A percentile compares a stretch with the other conserved stretches of the same genome.
phyloP scores from a whole-genome alignment of 306 rosid genomes.

The Mimosa bimucronata region DNA sequence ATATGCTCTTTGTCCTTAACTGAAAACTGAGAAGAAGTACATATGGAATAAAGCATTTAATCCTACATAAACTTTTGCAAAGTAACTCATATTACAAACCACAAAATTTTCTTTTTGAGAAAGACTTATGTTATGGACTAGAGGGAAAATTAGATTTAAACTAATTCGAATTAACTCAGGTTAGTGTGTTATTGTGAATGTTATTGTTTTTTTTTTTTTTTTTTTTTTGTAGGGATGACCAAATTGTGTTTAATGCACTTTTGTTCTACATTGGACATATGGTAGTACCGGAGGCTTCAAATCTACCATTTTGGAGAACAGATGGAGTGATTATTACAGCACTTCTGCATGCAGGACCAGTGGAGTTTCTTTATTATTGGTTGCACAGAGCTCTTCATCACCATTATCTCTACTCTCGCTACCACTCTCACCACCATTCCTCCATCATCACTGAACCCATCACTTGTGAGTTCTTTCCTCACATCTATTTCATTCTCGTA shows the following conservation, averaged over 20 bases:
- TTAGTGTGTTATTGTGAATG: too few relatives aligned
- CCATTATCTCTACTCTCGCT: conserved; percentile 71
- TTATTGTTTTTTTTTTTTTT: not conserved
- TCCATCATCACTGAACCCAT: conserved; percentile 56
- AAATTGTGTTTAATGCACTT: conserved; percentile 61
- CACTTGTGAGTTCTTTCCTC: conserved; percentile 37
- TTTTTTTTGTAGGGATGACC: conserved; percentile 71
- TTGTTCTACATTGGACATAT: conserved; percentile 29
- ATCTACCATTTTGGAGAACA: conserved; percentile 55
- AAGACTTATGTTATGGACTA: too few relatives aligned
- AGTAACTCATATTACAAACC: too few relatives aligned
- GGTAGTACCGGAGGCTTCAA: not conserved
- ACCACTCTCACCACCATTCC: conserved; percentile 66
- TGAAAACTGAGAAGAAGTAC: too few relatives aligned
- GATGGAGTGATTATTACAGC: conserved; percentile 53
- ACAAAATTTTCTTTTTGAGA: too few relatives aligned
- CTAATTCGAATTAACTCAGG: too few relatives aligned
- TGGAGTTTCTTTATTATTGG: conserved; percentile 79
- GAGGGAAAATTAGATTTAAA: too few relatives aligned
- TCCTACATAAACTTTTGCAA: too few relatives aligned
- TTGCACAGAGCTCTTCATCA: conserved; percentile 81
- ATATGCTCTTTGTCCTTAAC: too few relatives aligned
- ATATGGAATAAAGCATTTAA: too few relatives aligned
- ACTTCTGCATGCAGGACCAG: conserved; percentile 63
- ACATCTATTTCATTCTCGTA: not conserved